Base-by-base conservation (phyloP, 192 early-diverging fungal genomes). In the Backusella circina region DNA sequence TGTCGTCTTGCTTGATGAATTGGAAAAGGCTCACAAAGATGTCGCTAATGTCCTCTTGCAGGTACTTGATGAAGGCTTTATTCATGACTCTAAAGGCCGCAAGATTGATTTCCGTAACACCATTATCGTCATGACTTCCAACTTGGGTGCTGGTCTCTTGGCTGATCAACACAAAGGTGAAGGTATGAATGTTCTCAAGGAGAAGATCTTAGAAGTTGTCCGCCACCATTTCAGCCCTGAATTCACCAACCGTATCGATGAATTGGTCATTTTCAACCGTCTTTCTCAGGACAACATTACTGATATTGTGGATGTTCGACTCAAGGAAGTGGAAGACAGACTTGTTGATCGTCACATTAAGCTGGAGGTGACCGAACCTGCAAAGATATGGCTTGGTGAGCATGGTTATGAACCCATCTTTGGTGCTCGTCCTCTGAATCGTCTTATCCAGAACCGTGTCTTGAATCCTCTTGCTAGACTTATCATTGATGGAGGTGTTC, bases 21-120 rank as follows among this genome's bases (percentile, higher is more conserved):
- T 95, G 67, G 94, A 95, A 75, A 95, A 95, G 80, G 93, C 93
- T 38, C 91, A 93, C 61, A 85, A 87, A 69, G 94, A 98, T 77
- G 96, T 99, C 2, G 86, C 95, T 68, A 98, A 99, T 79, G 79
- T 99, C 66, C 88, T 99, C 28, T 88, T 99, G 23, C 98, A 99
- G 80, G 88, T 99, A 0, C 87, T 99, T 9, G 94, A 94, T 71
- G 92, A 95, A 79, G 93, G 93, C 31, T 86, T 87, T 33, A 69
- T 95, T 73, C 93, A 91, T n/a, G 92, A 94, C 77, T 90, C 89
- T 2, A 89, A 93, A 71, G 93, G 93, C 15, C 86, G 92, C 38
- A 92, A 88, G 67, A 79, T 94, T 28, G 91, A 94, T 79, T 95
- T 95, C 74, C 83, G 90, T 31, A 93, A 95, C 67, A 93, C 93